Base-by-base conservation (phyloP, 129 eudicot species). In the Apium graveolens region DNA sequence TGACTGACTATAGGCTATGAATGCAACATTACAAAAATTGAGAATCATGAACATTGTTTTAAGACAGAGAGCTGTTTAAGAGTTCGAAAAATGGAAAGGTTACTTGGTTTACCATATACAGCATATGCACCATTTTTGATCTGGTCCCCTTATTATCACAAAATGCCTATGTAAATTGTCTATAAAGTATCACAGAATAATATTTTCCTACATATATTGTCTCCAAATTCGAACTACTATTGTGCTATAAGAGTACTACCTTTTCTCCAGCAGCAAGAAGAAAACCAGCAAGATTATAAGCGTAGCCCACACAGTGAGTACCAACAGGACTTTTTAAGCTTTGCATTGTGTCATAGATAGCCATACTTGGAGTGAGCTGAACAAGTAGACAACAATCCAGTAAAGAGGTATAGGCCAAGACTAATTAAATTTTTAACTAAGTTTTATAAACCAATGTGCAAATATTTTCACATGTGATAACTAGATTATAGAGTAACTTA, bases 361-460 rank as follows among this genome's bases (percentile, higher is more conserved):
- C n/a, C n/a, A n/a, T n/a, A n/a, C n/a, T 94, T 74, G 98, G 97
- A 44, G 96, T 88, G 57, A 94, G 90, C 98, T 94, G 89, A 76
- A 85, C 83, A 78, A 65, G 62, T 46, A 85, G 70, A 43, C 68
- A 42, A 37, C 46, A 70, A 48, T 74, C 43, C 24, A 82, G 41
- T 3, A 8, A 49, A 63, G 20, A 70, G 46, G 18, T 72, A 37
- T n/a, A 65, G 16, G 16, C 13, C 44, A 76, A 68, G 63, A 53
- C 29, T 0, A 70, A 7, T n/a, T 10, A n/a, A 18, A 38, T 53
- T 55, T 35, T 0, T 72, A 5, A 37, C 48, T 2, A 37, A 26
- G 27, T 13, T 29, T 26, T 9, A 37, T 17, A 12, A 43, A 43
- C 32, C 12, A 68, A 16, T 51, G 66, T 18, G 32, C 29, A 76